Evolutionary conservation across 2,329 filamentous ascomycete species (phyloP), one percentile per base, ranked within the genome.

Genomic region (Xylaria sp.): DNA sequence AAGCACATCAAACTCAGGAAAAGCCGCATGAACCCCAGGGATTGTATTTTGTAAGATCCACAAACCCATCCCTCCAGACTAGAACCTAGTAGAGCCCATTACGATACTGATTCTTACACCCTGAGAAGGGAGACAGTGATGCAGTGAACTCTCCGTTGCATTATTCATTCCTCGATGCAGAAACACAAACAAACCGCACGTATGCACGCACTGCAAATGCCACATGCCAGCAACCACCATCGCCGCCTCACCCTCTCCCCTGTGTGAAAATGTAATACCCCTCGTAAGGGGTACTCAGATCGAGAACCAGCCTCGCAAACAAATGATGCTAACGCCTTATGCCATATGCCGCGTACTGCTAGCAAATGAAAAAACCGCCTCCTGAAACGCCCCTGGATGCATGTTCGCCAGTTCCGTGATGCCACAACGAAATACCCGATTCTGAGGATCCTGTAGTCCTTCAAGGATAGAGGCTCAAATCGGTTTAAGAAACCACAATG

Each of bases 371-470:
- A 30, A 30, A 30, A 49, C 23, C 19, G 16, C 55, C 55, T 39
- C 57, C 54, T 23, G 42, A 58, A 62, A 64, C 59, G 57, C 62
- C 62, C 42, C 47, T 47, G 9, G 44, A 64, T 62, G 59, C 62
- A 62, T 52, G 47, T 30, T 51, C 52, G n/a, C 44, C 46, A 11
- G 10, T 30, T 30, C 48, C 18, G 13, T 48, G 37, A 54, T 47
- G 37, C 9, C 3, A 48, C n/a, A 11, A n/a, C 13, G 30, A 52
- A 42, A 48, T 34, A 30, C 53, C 46, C 53, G 9, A 19, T 46
- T 19, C 13, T 44, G 16, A 47, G 2, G 13, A 8, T 34, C 13
- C 10, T 4, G 11, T 42, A 18, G 8, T 23, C 4, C 48, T 10
- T 30, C 34, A n/a, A 34, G 34, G 48, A 19, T 4, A 42, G 16